Conservation (phyloP, 345 rosid species). For the Physaria fendleri region DNA sequence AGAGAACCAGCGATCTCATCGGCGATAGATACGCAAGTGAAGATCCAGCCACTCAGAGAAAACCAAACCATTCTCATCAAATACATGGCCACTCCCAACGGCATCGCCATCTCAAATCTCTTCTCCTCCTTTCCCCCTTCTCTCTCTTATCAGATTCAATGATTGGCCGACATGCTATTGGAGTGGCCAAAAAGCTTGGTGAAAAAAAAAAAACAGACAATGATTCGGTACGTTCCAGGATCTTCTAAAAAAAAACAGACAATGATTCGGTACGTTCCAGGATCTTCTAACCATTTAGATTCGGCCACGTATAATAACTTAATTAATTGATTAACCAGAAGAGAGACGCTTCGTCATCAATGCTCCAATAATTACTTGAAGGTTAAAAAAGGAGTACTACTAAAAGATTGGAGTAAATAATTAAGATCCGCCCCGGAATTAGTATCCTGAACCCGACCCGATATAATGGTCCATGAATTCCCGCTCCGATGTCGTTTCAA, state of each 20-base stretch:
- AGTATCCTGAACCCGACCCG: constrained; percentile 10
- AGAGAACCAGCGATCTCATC: constrained; percentile 74
- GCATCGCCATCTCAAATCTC: constrained; percentile 46
- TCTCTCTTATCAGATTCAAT: constrained; percentile 14
- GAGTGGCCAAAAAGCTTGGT: not conserved
- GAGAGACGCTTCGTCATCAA: not conserved
- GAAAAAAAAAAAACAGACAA: not conserved
- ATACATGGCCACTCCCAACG: constrained; percentile 52
- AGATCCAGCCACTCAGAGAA: constrained; percentile 61
- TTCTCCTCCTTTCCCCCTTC: not conserved
- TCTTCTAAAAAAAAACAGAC: too few relatives aligned
- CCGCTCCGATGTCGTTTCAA: constrained; percentile 26
- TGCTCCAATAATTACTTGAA: not conserved
- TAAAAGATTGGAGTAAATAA: too few relatives aligned
- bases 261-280: not conserved
- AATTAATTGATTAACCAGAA: not conserved
- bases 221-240: not conserved
- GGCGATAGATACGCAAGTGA: constrained; percentile 75
- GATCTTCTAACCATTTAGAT: not conserved
- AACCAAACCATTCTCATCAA: constrained; percentile 62
- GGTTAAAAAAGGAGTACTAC: not conserved
- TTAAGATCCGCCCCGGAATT: constrained; percentile 12
- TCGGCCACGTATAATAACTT: constrained; percentile 1
- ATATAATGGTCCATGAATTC: not conserved
- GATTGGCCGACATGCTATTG: constrained; percentile 13